These are phyloP conservation scores for Sugiyamaella mastotermitis DNA, from an alignment of 805 yeast genomes.

Conservation along the genomic window DNA sequence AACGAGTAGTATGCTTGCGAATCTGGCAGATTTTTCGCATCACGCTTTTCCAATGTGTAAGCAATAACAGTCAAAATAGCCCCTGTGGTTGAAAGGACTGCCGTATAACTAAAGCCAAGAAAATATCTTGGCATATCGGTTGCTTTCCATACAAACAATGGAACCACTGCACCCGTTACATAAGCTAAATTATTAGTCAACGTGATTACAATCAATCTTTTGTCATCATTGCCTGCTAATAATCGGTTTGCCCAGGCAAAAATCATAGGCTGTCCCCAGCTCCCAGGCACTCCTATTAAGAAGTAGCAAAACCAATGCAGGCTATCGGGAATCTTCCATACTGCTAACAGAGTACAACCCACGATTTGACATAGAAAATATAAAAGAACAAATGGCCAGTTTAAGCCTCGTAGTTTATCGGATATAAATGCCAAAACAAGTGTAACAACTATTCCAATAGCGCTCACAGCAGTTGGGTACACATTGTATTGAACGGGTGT, in stretches of 20 bases:
- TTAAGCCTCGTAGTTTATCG: slow-evolving; percentile 34
- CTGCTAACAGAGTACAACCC: slow-evolving; percentile 39
- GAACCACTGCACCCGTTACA: slow-evolving; percentile 37
- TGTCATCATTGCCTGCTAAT: slow-evolving; percentile 37
- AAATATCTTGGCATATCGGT: slow-evolving; percentile 33
- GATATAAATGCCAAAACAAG: slow-evolving; percentile 34
- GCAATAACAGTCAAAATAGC: slow-evolving; percentile 29
- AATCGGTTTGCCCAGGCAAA: slow-evolving; percentile 51
- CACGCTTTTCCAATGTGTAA: slow-evolving; percentile 29
- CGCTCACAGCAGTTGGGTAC: slow-evolving; percentile 37
- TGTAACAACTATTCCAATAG: slow-evolving; percentile 35
- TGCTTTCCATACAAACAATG: slow-evolving; percentile 38
- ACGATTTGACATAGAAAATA: slow-evolving; percentile 35
- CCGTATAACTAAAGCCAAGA: slow-evolving; percentile 36
- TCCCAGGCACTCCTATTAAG: slow-evolving; percentile 41
- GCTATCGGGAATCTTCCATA: slow-evolving; percentile 44
- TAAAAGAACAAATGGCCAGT: slow-evolving; percentile 33
- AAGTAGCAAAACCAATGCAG: slow-evolving; percentile 48
- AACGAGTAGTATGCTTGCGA: too few relatives aligned
- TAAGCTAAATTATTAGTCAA: slow-evolving; percentile 39
- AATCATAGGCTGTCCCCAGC: slow-evolving; percentile 52
- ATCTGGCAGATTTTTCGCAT: too few relatives aligned
- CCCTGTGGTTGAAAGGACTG: slow-evolving; percentile 32
- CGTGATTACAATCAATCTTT: slow-evolving; percentile 34
- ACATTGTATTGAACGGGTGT: slow-evolving; percentile 34